Percentiles rank a stretch among this genome's conserved stretches.
These are phyloP conservation scores for Ceratobasidium sp. DNA, from an alignment of 1,284 basidiomycete genomes.

Conservation along the genomic window DNA sequence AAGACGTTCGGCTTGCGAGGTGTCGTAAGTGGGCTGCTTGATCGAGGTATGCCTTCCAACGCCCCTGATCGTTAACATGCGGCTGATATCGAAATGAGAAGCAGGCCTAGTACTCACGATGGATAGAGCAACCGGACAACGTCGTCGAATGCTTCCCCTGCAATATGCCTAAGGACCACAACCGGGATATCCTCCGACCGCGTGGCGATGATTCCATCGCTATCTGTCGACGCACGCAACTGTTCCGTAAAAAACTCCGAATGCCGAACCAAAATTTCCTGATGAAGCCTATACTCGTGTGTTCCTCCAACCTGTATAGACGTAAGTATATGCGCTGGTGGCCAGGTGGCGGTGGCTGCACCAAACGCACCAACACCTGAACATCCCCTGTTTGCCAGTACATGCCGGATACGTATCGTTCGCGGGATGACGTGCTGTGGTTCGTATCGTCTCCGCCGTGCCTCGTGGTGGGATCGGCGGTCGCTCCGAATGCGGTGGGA, in stretches of 20 bases:
- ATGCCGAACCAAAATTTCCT: conserved; percentile 7
- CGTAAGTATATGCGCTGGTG: neutral
- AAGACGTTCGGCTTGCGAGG: neutral
- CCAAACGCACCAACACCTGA: conserved; percentile 17
- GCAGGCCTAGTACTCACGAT: neutral
- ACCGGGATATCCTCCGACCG: conserved; percentile 19
- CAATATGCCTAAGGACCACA: neutral
- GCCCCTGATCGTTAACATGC: too few species aligned
- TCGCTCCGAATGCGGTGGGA: neutral
- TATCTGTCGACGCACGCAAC: conserved; percentile 1
- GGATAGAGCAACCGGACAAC: neutral
- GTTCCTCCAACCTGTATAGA: conserved; percentile 1
- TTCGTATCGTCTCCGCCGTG: neutral
- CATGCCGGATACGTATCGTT: neutral
- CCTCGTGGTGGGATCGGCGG: neutral
- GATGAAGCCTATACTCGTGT: conserved; percentile 2
- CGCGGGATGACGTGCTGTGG: too few species aligned
- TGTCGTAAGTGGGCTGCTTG: neutral
- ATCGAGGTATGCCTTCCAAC: neutral
- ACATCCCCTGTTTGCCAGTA: conserved; percentile 25
- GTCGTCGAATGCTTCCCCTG: neutral
- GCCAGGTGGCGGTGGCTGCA: neutral
- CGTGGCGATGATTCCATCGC: neutral
- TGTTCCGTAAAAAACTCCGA: conserved; percentile 17
- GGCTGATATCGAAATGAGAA: too few species aligned